Base-by-base conservation (phyloP, 192 early-diverging fungal genomes). In the Neocallimastix lanati region DNA sequence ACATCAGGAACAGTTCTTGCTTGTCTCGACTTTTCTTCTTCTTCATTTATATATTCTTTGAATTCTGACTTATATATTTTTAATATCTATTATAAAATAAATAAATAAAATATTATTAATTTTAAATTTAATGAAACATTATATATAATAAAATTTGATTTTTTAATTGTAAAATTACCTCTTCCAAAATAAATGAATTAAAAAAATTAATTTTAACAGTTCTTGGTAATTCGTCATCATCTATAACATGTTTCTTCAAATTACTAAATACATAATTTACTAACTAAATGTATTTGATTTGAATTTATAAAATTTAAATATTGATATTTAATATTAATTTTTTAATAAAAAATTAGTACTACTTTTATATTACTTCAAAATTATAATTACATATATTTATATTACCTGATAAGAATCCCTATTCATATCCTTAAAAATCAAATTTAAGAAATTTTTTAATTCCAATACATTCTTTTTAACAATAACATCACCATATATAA, bases 381-480 rank as follows among this genome's bases (percentile, higher is more conserved):
- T n/a, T n/a, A n/a, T n/a, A 33, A 33, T 33, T 33, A 6, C 11
- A 33, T 11, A 33, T 6, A 33, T 33, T 6, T 33, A 33, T 33
- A 33, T 33, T 84, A 93, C 92, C 82, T 86, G 85, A 80, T 88
- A 91, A 29, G 90, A 80, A 82, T 96, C 94, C 15, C 90, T 87
- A 18, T 80, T 79, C 14, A 93, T 78, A 27, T 90, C 93, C 50
- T 90, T 91, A 80, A 95, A 90, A 11, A 95, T 88, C n/a, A 81
- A 38, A 40, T 88, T 86, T 18, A 92, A 80, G 29, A 93, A 81
- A 79, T 93, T 89, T 76, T 93, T 93, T n/a, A 88, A 86, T 82
- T 92, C 92, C 40, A 96, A 79, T 18, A 94, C 50, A 28, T 89
- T 84, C 77, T 90, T 90, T 82, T 93, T 96, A n/a, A 92, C 81